phyloP scores from a whole-genome alignment of 768 basidiomycete genomes.

The Kondoa malvinella region DNA sequence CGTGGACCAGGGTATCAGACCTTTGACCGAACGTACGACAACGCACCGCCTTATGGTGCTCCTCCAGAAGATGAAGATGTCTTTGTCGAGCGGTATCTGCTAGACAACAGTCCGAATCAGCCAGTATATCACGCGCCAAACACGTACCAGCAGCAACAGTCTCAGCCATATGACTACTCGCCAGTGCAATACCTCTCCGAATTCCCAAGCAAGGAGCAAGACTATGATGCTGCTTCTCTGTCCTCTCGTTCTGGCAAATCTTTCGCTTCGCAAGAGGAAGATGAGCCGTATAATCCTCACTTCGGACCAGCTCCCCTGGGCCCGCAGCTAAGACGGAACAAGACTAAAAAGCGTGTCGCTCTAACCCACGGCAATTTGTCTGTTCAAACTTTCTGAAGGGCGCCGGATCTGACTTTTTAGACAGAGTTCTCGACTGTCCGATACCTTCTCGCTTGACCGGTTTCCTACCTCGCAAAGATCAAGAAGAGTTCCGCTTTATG shows the following conservation, averaged over 20 bases:
- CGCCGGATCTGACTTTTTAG: background rate
- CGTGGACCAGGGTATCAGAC: background rate
- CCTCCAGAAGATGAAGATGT: background rate
- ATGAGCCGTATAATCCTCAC: background rate
- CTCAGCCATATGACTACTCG: background rate
- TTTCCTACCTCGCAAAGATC: constrained; percentile 17
- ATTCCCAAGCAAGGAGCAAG: background rate
- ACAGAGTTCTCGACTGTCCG: background rate
- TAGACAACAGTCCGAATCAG: background rate
- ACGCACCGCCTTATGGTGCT: background rate
- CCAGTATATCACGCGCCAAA: too few species aligned
- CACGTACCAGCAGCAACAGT: too few species aligned
- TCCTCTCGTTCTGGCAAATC: background rate
- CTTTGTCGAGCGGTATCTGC: background rate
- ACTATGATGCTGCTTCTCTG: background rate
- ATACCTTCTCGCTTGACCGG: constrained; percentile 15
- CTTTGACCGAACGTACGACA: background rate
- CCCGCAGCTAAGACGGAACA: constrained; percentile 10
- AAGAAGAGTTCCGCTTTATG: constrained; percentile 19
- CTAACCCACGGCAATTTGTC: constrained; percentile 17
- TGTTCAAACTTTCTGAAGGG: too few species aligned
- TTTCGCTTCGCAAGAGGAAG: background rate
- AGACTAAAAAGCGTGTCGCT: constrained; percentile 15
- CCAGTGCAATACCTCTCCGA: background rate
- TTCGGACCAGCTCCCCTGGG: constrained; percentile 3